These are phyloP conservation scores for Sonneratia alba DNA, from an alignment of 345 rosid genomes.

Conservation along the genomic window DNA sequence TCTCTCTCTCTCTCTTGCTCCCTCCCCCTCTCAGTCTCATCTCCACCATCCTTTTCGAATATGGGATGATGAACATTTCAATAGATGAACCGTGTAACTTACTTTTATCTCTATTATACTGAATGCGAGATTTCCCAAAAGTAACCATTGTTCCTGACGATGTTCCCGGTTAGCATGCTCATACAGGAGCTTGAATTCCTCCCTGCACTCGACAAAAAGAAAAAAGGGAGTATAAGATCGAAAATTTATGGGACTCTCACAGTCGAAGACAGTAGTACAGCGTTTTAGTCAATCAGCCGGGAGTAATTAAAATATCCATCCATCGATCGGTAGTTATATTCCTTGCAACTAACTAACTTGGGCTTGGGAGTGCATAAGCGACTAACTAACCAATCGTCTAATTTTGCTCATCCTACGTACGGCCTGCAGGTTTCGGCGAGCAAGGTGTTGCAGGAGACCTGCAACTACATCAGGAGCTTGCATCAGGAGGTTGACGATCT, in stretches of 20 bases:
- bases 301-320: too few species aligned
- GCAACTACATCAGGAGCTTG: slow-evolving; percentile 70
- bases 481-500: slow-evolving; percentile 75
- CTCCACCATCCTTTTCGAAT: background rate
- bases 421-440: slow-evolving; percentile 56
- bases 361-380: too few species aligned
- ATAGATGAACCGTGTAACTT: background rate
- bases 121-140: background rate
- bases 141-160: background rate
- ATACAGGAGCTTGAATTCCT: too few species aligned
- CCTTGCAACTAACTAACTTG: too few species aligned
- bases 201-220: too few species aligned
- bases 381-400: too few species aligned
- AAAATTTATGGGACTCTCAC: background rate
- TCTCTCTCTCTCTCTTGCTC: too few species aligned
- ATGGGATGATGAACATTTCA: background rate
- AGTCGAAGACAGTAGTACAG: background rate
- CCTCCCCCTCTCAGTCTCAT: background rate
- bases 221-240: too few species aligned
- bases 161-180: background rate
- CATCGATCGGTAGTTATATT: too few species aligned
- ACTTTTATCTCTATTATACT: background rate
- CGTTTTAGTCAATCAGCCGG: too few species aligned
- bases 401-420: too few species aligned
- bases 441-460: slow-evolving; percentile 79